Conservation (phyloP, 345 rosid species). For the Viola odorata region DNA sequence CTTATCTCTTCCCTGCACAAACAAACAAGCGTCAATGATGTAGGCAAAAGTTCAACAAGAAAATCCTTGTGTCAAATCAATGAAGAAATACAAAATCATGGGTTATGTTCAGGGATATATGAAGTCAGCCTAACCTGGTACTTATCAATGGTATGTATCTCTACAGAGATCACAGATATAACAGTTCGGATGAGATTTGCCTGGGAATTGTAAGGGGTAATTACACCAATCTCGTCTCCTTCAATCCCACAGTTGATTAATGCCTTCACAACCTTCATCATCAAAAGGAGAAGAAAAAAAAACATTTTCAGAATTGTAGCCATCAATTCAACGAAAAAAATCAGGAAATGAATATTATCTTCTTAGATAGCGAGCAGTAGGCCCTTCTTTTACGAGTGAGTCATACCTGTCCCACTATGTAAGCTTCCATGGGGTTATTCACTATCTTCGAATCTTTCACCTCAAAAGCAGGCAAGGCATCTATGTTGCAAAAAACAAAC, state of each 20-base stretch:
- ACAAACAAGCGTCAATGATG: not conserved
- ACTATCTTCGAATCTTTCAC: constrained; percentile 59
- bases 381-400: not conserved
- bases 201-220: constrained; percentile 93
- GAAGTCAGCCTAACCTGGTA: constrained; percentile 62
- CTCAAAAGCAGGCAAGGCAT: constrained; percentile 73
- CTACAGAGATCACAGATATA: constrained; percentile 46
- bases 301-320: too few species aligned
- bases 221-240: constrained; percentile 75
- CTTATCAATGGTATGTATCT: constrained; percentile 91
- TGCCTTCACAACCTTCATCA: constrained; percentile 49
- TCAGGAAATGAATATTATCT: not conserved
- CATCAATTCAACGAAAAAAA: not conserved
- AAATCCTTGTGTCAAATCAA: not conserved
- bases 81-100: not conserved
- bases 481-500: constrained; percentile 28
- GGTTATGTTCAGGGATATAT: not conserved
- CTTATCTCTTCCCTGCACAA: constrained; percentile 82
- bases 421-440: constrained; percentile 85
- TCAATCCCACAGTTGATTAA: constrained; percentile 55
- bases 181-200: constrained; percentile 55
- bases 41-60: not conserved
- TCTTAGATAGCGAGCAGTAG: not conserved
- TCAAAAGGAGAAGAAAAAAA: constrained; percentile 4
- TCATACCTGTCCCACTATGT: constrained; percentile 66